Evolutionary conservation across 1,284 basidiomycete species (phyloP), one percentile per base, ranked within the genome.

Genomic region (Moesziomyces antarcticus): DNA sequence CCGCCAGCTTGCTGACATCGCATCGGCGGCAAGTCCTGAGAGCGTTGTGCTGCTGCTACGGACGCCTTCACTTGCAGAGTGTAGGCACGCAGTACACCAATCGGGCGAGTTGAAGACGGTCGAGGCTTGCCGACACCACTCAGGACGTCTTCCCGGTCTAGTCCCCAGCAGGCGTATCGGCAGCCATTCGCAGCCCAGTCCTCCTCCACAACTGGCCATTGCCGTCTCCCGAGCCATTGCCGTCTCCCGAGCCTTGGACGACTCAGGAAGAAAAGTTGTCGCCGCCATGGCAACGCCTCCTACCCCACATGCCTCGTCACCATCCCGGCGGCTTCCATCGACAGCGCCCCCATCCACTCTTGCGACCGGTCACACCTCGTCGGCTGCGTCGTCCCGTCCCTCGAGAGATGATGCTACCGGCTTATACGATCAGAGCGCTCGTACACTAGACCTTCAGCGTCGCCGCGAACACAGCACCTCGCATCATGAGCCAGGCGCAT

Each of bases 371-470:
- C 41, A 49, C 30, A 14, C 54, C 20, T 25, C 44, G 2, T 46
- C 53, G 24, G 10, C 33, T 16, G 25, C 53, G 21, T 11, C 50
- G 40, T 57, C 50, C 21, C 54, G 50, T 18, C 8, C 44, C n/a
- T 41, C 41, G 22, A 35, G 52, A 45, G 62, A 58, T n/a, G 49
- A 58, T 41, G 37, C 27, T 21, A 55, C 52, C 9, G 47, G 42
- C 21, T 41, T 65, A 43, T 65, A 66, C 56, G 63, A 66, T 20
- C 56, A 59, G 20, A 53, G 49, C 35, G 37, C 37, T 6, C 37
- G 37, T 14, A 40, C 37, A 5, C 16, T 40, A 40, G 37, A 40
- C 18, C 37, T 40, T 5, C 37, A 40, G 37, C 41, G n/a, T 42
- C 47, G 51, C 3, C 43, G 22, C 6, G 30, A 42, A n/a, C 42